Percentiles rank a stretch among this genome's conserved stretches.
phyloP scores from a whole-genome alignment of 2,329 filamentous ascomycete species.

The Cyphellophora europaea region DNA sequence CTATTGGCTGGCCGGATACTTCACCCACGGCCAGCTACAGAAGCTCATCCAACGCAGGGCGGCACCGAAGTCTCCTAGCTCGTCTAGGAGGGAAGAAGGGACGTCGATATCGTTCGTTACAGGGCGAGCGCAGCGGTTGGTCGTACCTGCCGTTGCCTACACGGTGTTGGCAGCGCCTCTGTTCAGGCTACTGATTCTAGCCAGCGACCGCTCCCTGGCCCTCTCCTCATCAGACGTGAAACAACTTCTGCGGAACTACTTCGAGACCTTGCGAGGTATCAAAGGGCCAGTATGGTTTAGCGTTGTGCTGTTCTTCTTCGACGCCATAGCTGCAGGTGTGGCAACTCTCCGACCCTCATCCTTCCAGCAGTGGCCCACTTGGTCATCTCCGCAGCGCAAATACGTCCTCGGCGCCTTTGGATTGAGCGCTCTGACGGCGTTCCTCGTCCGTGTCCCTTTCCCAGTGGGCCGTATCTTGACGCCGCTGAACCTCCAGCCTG shows the following conservation, averaged over 20 bases:
- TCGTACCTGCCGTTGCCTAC: not conserved
- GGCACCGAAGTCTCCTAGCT: not conserved
- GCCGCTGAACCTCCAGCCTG: conserved; percentile 12
- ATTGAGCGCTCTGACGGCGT: conserved; percentile 1
- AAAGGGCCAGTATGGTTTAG: conserved; percentile 16
- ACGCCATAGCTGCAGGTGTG: conserved; percentile 5
- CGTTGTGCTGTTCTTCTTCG: conserved; percentile 15
- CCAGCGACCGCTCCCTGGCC: not conserved
- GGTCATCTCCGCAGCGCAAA: no score
- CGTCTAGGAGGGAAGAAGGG: not conserved
- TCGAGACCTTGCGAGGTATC: conserved; percentile 5
- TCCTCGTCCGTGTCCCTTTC: conserved; percentile 11
- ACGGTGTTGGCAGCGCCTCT: not conserved
- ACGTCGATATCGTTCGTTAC: not conserved
- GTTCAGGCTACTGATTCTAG: not conserved
- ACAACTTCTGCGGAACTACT: conserved; percentile 2
- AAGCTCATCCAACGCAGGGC: no score
- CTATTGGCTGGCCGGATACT: conserved; percentile 13
- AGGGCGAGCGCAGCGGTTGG: not conserved
- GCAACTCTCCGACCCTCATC: not conserved
- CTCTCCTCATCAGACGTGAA: not conserved
- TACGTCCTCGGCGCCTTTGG: no score
- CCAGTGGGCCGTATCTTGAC: conserved; percentile 11
- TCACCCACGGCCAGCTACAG: conserved; percentile 1
- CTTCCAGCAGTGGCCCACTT: no score